phyloP scores from a whole-genome alignment of 106 monocot genomes.

The Acorus calamus region DNA sequence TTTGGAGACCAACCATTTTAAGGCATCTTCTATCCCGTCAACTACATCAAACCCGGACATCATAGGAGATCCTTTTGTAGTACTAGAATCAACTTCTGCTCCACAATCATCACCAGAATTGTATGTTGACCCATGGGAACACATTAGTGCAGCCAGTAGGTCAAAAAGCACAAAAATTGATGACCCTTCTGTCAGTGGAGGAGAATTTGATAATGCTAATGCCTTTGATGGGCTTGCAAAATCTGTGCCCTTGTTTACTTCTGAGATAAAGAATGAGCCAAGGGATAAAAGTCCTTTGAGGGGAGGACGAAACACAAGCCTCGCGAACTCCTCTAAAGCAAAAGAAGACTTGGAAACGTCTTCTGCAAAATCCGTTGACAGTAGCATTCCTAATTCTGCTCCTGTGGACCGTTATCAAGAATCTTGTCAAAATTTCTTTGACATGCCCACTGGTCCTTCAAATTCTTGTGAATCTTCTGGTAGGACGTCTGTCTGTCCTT shows the following conservation, averaged over 20 bases:
- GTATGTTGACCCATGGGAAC: slow-evolving; percentile 49
- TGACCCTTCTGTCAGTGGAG: slow-evolving; percentile 22
- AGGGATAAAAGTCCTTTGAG: slow-evolving; percentile 17
- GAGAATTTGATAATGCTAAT: slow-evolving; percentile 39
- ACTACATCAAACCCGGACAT: slow-evolving; percentile 19
- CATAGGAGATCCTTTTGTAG: slow-evolving; percentile 61
- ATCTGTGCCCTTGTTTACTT: slow-evolving; percentile 34
- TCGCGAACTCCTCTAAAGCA: slow-evolving; percentile 4
- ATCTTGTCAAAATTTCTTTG: slow-evolving; percentile 3
- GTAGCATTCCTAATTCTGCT: slow-evolving; percentile 17
- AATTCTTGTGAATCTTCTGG: slow-evolving; percentile 5
- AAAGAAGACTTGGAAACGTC: slow-evolving; percentile 17
- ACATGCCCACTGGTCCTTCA: slow-evolving; percentile 17
- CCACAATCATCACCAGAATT: slow-evolving; percentile 35
- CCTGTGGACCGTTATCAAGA: slow-evolving; percentile 1
- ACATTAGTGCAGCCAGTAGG: slow-evolving; percentile 18
- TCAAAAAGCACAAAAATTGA: slow-evolving; percentile 23
- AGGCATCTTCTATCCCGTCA: slow-evolving; percentile 22
- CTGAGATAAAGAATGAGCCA: slow-evolving; percentile 17
- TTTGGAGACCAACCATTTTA: slow-evolving; percentile 22
- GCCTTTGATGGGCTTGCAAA: slow-evolving; percentile 43
- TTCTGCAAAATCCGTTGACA: slow-evolving; percentile 28
- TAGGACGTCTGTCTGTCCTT: too few species aligned
- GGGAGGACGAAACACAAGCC: slow-evolving; percentile 14
- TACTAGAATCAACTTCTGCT: slow-evolving; percentile 47